These are phyloP conservation scores for Cladosporium oxysporum DNA, from an alignment of 2,329 filamentous ascomycete species.

Conservation along the genomic window DNA sequence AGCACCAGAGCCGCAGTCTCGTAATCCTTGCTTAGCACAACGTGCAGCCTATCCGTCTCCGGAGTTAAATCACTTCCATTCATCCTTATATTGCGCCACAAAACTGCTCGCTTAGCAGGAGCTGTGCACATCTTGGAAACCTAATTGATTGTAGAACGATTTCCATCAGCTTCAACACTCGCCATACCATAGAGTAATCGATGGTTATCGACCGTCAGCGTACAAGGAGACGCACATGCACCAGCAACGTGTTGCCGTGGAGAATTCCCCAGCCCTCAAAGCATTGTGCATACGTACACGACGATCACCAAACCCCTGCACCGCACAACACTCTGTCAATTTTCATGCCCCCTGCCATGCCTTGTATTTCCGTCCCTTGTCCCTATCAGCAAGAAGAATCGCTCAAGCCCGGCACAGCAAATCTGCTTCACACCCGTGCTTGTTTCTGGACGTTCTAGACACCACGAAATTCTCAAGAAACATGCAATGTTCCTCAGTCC, in stretches of 20 bases:
- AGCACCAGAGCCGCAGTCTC: slow-evolving; percentile 12
- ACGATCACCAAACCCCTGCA: slow-evolving; percentile 8
- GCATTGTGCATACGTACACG: slow-evolving; percentile 8
- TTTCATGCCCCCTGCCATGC: slow-evolving; percentile 2
- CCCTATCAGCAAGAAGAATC: not conserved
- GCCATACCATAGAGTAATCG: not conserved
- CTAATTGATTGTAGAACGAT: too few relatives aligned
- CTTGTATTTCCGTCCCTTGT: slow-evolving; percentile 8
- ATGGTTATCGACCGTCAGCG: not conserved
- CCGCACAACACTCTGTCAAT: not conserved
- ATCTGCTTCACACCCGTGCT: not conserved
- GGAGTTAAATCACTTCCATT: slow-evolving; percentile 5
- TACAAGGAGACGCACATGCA: not conserved
- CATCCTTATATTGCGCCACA: slow-evolving; percentile 19
- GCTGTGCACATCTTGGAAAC: not conserved
- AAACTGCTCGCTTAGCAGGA: not conserved
- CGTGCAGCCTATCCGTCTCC: slow-evolving; percentile 17
- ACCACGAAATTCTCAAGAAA: not conserved
- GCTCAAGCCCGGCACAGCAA: not conserved
- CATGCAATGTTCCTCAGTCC: not conserved
- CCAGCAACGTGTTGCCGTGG: slow-evolving; percentile 11
- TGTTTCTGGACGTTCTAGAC: not conserved
- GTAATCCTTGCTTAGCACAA: slow-evolving; percentile 19
- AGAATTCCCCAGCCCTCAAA: slow-evolving; percentile 11
- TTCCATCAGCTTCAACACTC: not conserved